Conservation (phyloP, 768 basidiomycete species). For the Naganishia randhawae region DNA sequence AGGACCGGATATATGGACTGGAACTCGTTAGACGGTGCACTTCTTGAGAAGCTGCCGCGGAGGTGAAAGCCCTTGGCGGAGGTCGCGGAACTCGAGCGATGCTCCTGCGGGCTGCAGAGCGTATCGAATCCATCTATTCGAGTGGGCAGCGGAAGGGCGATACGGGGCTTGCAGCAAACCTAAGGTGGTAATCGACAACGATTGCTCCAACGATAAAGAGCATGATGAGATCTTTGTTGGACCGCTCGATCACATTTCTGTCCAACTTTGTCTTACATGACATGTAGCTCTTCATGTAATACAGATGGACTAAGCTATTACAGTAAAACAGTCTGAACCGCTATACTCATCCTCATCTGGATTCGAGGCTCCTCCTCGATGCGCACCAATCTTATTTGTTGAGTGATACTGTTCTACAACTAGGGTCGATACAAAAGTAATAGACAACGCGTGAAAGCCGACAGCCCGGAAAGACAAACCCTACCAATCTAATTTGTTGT, state of each 20-base stretch:
- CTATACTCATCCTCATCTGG: no score
- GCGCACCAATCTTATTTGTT: no score
- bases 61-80: not conserved
- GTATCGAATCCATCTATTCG: not conserved
- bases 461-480: not conserved
- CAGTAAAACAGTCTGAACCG: no score
- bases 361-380: no score
- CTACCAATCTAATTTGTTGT: slow-evolving; percentile 36
- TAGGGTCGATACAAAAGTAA: slow-evolving; percentile 3
- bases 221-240: no score
- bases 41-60: not conserved
- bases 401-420: not conserved
- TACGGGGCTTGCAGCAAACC: not conserved
- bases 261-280: no score
- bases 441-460: not conserved
- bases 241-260: no score
- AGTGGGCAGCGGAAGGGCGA: not conserved
- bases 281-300: no score
- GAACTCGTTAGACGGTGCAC: not conserved
- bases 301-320: no score
- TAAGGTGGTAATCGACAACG: no score
- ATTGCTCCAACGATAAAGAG: no score
- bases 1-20: slow-evolving; percentile 8
- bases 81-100: not conserved
- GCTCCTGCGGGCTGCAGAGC: not conserved